A percentile compares a stretch with the other conserved stretches of the same genome.
Conservation (phyloP, 139 green algal genomes). For the Coccomyxa sp. region DNA sequence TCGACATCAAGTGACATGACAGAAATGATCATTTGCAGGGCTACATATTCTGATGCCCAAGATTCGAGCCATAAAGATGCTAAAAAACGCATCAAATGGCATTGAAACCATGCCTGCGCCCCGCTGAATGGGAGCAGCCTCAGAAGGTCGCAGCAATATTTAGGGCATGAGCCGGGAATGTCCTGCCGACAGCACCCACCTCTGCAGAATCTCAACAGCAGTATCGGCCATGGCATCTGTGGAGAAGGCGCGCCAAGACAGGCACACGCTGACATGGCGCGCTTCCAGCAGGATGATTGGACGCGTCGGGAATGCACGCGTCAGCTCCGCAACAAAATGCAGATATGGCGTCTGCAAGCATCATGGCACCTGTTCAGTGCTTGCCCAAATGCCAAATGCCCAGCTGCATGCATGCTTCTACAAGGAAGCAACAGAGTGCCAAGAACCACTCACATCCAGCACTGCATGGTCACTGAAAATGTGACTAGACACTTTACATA, state of each 20-base stretch:
- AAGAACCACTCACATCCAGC: background rate
- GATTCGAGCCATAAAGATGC: no score
- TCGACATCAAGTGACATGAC: no score
- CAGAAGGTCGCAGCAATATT: no score
- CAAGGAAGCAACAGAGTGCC: background rate
- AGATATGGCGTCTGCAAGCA: constrained; percentile 41
- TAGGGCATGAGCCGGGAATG: background rate
- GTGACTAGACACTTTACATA: no score
- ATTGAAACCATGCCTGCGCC: no score
- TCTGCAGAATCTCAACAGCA: background rate
- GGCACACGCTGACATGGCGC: constrained; percentile 34
- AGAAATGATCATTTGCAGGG: no score
- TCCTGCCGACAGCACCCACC: no score
- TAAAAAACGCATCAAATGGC: no score
- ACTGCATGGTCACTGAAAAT: background rate
- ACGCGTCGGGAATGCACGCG: constrained; percentile 2
- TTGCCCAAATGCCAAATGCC: background rate
- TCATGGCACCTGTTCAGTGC: background rate
- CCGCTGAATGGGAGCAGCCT: no score
- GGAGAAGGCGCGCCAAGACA: constrained; percentile 11
- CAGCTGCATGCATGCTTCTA: background rate
- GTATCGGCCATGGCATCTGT: constrained; percentile 34
- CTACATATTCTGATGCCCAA: no score
- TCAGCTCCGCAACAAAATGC: constrained; percentile 22
- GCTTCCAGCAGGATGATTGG: constrained; percentile 33